Conservation (phyloP, 2,329 filamentous ascomycete species). For the Stemphylium vesicarium region DNA sequence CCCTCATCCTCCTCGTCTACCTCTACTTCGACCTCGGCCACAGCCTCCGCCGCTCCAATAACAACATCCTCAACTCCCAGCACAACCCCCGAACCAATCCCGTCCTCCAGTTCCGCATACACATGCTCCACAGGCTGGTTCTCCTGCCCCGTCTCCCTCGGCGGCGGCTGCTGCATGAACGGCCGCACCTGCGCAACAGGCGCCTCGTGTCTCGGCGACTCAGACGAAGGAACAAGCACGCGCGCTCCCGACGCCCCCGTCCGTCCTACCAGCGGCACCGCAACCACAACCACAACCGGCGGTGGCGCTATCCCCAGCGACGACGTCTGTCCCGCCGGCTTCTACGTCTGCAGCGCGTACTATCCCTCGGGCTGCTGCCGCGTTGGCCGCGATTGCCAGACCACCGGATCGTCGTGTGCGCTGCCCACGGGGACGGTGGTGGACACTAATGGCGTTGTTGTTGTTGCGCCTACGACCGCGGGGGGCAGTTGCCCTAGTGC, state of each 20-base stretch:
- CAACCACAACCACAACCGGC: slow-evolving; percentile 48
- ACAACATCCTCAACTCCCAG: slow-evolving; percentile 22
- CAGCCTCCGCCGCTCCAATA: slow-evolving; percentile 49
- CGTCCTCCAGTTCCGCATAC: slow-evolving; percentile 26
- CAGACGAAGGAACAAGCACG: slow-evolving; percentile 37
- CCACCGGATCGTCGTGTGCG: slow-evolving; percentile 72
- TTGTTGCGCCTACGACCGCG: slow-evolving; percentile 67
- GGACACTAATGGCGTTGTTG: slow-evolving; percentile 68
- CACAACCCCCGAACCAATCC: slow-evolving; percentile 11
- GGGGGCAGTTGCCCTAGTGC: slow-evolving; percentile 69
- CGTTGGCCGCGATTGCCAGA: slow-evolving; percentile 82
- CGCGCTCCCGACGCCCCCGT: slow-evolving; percentile 50
- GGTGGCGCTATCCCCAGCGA: slow-evolving; percentile 72
- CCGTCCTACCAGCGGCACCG: slow-evolving; percentile 52
- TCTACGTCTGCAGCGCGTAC: slow-evolving; percentile 86
- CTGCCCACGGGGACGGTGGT: slow-evolving; percentile 65
- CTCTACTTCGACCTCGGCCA: slow-evolving; percentile 43
- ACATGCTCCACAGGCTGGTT: slow-evolving; percentile 55
- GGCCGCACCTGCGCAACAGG: slow-evolving; percentile 53
- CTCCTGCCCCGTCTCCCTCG: slow-evolving; percentile 54
- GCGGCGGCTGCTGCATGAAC: slow-evolving; percentile 58
- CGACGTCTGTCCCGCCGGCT: slow-evolving; percentile 78
- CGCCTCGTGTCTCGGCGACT: slow-evolving; percentile 45
- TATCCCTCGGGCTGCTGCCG: slow-evolving; percentile 87
- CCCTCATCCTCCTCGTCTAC: slow-evolving; percentile 33